Percentiles rank a stretch among this genome's conserved stretches.
These are phyloP conservation scores for Anisodus tanguticus DNA, from an alignment of 257 asterid genomes.

Conservation along the genomic window DNA sequence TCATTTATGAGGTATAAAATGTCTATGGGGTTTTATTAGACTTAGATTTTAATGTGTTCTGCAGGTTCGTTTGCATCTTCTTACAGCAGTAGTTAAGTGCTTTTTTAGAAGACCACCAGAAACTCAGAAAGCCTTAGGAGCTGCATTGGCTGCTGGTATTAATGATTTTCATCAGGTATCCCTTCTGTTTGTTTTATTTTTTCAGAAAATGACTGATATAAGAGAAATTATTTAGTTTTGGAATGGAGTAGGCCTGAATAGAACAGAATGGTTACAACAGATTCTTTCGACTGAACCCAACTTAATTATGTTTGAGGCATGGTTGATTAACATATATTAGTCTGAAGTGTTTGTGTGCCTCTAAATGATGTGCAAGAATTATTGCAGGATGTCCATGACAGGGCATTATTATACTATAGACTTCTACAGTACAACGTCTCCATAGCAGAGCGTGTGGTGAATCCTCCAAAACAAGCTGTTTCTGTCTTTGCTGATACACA, in stretches of 20 bases:
- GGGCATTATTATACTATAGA: constrained; percentile 96
- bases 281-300: constrained; percentile 2
- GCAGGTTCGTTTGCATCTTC: constrained; percentile 96
- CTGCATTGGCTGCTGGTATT: constrained; percentile 92
- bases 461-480: constrained; percentile 99
- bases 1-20: constrained; percentile 23
- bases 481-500: constrained; percentile 98
- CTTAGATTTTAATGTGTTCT: constrained; percentile 37
- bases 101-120: constrained; percentile 94
- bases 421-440: constrained; percentile 74
- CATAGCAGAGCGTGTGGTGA: constrained; percentile 85
- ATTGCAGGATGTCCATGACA: constrained; percentile 97
- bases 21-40: constrained; percentile 25
- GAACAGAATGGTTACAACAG: constrained; percentile 31
- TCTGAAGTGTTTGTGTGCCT: constrained; percentile 19
- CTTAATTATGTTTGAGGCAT: not conserved
- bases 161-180: constrained; percentile 97
- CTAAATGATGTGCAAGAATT: constrained; percentile 21
- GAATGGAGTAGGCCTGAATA: not conserved
- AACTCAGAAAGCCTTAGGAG: constrained; percentile 88
- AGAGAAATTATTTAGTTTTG: constrained; percentile 9
- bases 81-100: constrained; percentile 92
- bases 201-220: not conserved
- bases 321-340: constrained; percentile 14
- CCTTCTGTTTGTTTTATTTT: not conserved